Evolutionary conservation across 306 rosid genomes (phyloP).

Genomic region (Vigna unguiculata): DNA sequence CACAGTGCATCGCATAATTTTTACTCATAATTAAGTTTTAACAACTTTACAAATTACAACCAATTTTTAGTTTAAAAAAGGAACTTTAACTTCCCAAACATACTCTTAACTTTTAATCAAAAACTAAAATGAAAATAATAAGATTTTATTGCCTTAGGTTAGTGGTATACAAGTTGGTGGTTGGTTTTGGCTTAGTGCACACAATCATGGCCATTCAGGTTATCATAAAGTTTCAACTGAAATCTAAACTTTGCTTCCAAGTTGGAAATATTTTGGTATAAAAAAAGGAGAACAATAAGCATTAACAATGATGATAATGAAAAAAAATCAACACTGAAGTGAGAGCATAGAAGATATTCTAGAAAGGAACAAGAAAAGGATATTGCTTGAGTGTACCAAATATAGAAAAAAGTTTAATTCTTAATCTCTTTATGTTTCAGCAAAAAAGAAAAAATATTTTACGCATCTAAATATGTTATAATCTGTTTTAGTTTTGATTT

Average conservation of each 20-base stretch:
- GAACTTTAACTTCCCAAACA: too few relatives aligned
- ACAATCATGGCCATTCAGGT: conserved; percentile 4
- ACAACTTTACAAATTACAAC: too few relatives aligned
- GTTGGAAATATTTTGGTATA: not conserved
- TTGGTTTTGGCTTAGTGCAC: conserved; percentile 10
- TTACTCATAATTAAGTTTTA: too few relatives aligned
- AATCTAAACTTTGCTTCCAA: conserved; percentile 34
- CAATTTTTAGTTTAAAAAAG: too few relatives aligned
- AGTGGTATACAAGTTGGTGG: conserved; percentile 26
- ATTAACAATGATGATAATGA: not conserved
- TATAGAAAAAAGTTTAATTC: too few relatives aligned
- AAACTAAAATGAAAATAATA: not conserved
- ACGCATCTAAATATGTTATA: too few relatives aligned
- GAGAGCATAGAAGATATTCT: not conserved
- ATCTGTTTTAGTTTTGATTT: too few relatives aligned
- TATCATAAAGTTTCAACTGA: conserved; percentile 2
- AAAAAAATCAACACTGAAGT: not conserved
- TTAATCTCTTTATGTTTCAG: too few relatives aligned
- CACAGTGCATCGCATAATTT: too few relatives aligned
- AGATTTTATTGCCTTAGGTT: not conserved
- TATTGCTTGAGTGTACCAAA: not conserved
- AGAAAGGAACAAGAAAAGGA: not conserved
- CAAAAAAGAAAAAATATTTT: too few relatives aligned
- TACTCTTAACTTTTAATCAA: too few relatives aligned
- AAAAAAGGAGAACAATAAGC: conserved; percentile 10